These are phyloP conservation scores for Jacaranda mimosifolia DNA, from an alignment of 257 asterid species.

Conservation along the genomic window DNA sequence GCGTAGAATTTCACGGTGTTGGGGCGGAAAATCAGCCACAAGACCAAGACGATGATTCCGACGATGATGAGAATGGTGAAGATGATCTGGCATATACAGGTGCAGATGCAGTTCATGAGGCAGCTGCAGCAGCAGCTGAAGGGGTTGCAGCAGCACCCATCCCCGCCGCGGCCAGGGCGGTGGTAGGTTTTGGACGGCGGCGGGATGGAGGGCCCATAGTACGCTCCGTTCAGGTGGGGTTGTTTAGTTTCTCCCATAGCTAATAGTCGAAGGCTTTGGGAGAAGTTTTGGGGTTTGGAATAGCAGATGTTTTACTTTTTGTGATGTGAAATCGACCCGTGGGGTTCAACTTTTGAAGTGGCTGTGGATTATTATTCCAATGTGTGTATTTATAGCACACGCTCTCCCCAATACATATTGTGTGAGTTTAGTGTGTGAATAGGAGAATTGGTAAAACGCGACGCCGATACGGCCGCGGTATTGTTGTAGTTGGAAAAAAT, in stretches of 20 bases:
- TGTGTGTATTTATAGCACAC: not conserved
- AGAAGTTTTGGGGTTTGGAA: not conserved
- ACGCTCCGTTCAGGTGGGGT: conserved; percentile 77
- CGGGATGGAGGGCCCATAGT: conserved; percentile 90
- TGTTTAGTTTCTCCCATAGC: conserved; percentile 43
- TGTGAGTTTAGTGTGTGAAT: conserved; percentile 19
- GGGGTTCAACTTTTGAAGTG: conserved; percentile 5
- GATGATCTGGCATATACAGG: conserved; percentile 78
- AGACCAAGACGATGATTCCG: conserved; percentile 47
- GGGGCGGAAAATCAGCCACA: conserved; percentile 85
- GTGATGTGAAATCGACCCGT: not conserved
- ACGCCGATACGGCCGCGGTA: conserved; percentile 5
- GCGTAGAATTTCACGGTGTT: conserved; percentile 68
- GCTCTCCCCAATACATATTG: not conserved
- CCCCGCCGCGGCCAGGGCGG: conserved; percentile 74
- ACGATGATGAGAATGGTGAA: conserved; percentile 53
- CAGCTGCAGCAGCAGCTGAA: conserved; percentile 80
- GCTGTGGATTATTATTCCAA: conserved; percentile 13
- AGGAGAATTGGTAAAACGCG: conserved; percentile 38
- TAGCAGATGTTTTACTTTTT: not conserved
- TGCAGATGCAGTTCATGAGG: conserved; percentile 61
- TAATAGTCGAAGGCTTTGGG: not conserved
- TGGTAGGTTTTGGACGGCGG: conserved; percentile 61
- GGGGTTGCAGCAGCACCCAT: conserved; percentile 82
- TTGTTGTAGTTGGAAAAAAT: not conserved